Evolutionary conservation across 1,284 basidiomycete genomes (phyloP), one percentile per base, ranked within the genome.

Genomic region (Fomitopsis betulina): DNA sequence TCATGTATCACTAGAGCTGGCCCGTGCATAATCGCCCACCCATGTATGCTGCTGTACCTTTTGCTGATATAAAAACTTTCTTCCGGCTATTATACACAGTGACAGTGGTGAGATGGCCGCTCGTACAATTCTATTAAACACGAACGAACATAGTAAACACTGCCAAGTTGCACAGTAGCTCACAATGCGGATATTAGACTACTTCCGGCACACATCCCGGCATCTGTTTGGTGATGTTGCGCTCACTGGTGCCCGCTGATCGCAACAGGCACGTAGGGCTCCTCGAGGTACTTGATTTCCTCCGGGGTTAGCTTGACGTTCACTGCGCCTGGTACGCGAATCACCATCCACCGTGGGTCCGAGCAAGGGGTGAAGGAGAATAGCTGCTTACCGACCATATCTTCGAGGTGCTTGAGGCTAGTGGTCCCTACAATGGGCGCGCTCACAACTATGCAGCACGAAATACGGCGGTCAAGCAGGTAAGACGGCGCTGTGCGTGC

Each of bases 361-460:
- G 17, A 21, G n/a, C 3, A 12, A 35, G 10, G 9, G 10, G 30
- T 15, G 47, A 9, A 33, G 4, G 5, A 5, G 17, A 27, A 8
- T 45, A 21, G 5, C 13, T 13, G 59, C 70, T 49, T 51, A 82
- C 79, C 77, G 25, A 82, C 71, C 54, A 79, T 71, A 51, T 83
- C 80, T 56, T 76, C 70, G 12, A 85, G 67, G 65, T 82, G 81
- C 62, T 78, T 70, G 9, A 83, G 65, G 49, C 72, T 79, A 5
- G 79, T 83, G 6, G 77, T 78, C 1, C 83, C 82, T 15, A 84
- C 74, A 62, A 84, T 82, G 1, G 82, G 82, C 9, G 81, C 81
- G 23, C 77, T 73, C 15, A 84, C 78, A 42, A 69, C 77, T 50
- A 35, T 10, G 15, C n/a, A 42, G 30, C 19, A 19, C 8, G 10